Percentiles rank a stretch among this genome's conserved stretches.
Conservation (phyloP, 176 grass and related monocot genomes). For the Poa annua region DNA sequence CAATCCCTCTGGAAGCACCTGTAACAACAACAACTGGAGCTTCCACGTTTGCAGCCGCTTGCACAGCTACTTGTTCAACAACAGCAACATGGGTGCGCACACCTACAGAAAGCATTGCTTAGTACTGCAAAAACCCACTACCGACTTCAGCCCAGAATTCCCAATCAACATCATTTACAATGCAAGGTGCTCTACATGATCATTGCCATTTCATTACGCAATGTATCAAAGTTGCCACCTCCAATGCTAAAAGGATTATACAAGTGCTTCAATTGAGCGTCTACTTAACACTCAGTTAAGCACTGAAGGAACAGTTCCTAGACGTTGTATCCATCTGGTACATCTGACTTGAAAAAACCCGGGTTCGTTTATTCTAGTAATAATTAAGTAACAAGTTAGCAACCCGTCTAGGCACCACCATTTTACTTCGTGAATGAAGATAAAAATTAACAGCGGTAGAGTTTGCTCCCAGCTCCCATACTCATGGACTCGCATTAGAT, state of each 20-base stretch:
- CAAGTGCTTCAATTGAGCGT: background rate
- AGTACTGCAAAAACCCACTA: background rate
- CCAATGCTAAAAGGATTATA: background rate
- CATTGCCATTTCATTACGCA: background rate
- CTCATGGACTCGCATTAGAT: background rate
- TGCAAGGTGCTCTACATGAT: background rate
- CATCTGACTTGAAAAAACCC: background rate
- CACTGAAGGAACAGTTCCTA: background rate
- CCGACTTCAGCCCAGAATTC: background rate
- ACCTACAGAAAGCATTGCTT: constrained; percentile 52
- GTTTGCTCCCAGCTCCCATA: background rate
- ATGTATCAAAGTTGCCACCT: background rate
- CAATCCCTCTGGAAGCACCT: constrained; percentile 96
- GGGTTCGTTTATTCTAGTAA: background rate
- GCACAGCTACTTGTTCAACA: constrained; percentile 53
- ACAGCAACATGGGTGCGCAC: constrained; percentile 69
- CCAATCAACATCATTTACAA: background rate
- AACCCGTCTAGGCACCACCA: background rate
- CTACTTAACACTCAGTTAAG: background rate
- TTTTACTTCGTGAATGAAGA: background rate
- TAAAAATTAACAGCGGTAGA: background rate
- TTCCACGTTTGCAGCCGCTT: constrained; percentile 61
- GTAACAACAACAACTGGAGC: constrained; percentile 88
- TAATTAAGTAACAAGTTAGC: too few relatives aligned
- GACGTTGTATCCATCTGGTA: background rate